A percentile compares a stretch with the other conserved stretches of the same genome.
phyloP scores from a whole-genome alignment of 345 rosid genomes.

The Citrus australasica region DNA sequence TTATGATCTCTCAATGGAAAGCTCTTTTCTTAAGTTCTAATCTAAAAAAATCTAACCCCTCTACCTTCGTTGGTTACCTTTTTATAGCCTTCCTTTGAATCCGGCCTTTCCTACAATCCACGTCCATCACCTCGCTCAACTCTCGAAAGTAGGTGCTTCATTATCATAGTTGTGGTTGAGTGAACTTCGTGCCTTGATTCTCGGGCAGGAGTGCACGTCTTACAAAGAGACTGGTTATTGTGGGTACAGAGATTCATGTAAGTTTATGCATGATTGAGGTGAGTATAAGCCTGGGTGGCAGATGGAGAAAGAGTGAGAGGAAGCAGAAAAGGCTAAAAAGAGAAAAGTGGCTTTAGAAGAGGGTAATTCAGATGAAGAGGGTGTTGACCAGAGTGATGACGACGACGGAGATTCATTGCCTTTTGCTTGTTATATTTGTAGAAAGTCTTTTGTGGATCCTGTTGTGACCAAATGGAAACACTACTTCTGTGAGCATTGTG shows the following conservation, averaged over 20 bases:
- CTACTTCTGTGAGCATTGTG: conserved; percentile 92
- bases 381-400: conserved; percentile 29
- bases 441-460: conserved; percentile 73
- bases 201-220: background rate
- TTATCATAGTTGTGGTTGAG: too few relatives aligned
- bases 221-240: conserved; percentile 94
- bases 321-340: conserved; percentile 77
- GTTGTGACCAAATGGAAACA: conserved; percentile 86
- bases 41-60: too few relatives aligned
- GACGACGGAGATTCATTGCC: conserved; percentile 60
- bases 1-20: too few relatives aligned
- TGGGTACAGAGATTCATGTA: conserved; percentile 87
- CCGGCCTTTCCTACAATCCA: too few relatives aligned
- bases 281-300: conserved; percentile 96
- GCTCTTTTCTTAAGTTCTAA: too few relatives aligned
- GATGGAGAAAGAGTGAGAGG: conserved; percentile 88
- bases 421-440: conserved; percentile 88
- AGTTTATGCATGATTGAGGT: conserved; percentile 90
- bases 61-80: too few relatives aligned
- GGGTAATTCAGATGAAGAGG: conserved; percentile 50
- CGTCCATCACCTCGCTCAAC: too few relatives aligned
- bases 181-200: too few relatives aligned
- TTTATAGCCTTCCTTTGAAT: too few relatives aligned
- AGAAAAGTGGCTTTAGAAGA: conserved; percentile 67
- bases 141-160: too few relatives aligned